Percentiles rank a stretch among this genome's conserved stretches.
Evolutionary conservation across 345 rosid species (phyloP).

Genomic region (Psidium friedrichsthalianum): DNA sequence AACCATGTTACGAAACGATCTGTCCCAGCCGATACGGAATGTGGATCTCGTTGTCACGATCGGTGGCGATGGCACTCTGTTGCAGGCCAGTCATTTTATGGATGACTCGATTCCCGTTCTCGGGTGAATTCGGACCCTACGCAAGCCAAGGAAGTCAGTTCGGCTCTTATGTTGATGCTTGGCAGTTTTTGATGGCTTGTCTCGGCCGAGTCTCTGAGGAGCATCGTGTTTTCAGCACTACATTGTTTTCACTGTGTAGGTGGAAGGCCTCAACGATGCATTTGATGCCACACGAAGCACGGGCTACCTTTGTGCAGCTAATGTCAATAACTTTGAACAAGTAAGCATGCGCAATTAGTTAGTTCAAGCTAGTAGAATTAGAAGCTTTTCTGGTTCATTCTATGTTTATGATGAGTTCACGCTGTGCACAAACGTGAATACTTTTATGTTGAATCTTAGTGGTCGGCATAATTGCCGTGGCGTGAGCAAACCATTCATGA

Average conservation of each 20-base stretch:
- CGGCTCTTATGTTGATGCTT: neutral
- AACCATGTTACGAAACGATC: slow-evolving; percentile 37
- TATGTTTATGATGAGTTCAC: neutral
- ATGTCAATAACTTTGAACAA: slow-evolving; percentile 63
- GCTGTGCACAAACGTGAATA: neutral
- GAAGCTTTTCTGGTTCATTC: neutral
- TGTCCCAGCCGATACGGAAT: slow-evolving; percentile 37
- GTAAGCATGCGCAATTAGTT: slow-evolving; percentile 20
- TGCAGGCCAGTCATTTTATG: slow-evolving; percentile 86
- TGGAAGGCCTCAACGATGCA: slow-evolving; percentile 43
- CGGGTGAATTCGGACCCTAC: slow-evolving; percentile 97
- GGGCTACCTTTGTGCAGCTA: slow-evolving; percentile 84
- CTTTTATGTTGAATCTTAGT: neutral
- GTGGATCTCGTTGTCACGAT: slow-evolving; percentile 83
- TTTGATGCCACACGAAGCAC: slow-evolving; percentile 88
- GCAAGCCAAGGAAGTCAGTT: slow-evolving; percentile 55
- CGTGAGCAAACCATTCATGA: neutral
- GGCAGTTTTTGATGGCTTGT: neutral
- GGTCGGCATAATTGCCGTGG: neutral
- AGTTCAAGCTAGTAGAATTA: neutral
- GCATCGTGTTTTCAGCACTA: neutral
- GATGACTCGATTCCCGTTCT: slow-evolving; percentile 66
- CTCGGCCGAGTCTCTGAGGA: neutral
- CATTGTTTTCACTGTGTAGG: slow-evolving; percentile 27
- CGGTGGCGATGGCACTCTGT: slow-evolving; percentile 93